Evolutionary conservation across 139 green algal species (phyloP).

Genomic region (Volvox africanus): DNA sequence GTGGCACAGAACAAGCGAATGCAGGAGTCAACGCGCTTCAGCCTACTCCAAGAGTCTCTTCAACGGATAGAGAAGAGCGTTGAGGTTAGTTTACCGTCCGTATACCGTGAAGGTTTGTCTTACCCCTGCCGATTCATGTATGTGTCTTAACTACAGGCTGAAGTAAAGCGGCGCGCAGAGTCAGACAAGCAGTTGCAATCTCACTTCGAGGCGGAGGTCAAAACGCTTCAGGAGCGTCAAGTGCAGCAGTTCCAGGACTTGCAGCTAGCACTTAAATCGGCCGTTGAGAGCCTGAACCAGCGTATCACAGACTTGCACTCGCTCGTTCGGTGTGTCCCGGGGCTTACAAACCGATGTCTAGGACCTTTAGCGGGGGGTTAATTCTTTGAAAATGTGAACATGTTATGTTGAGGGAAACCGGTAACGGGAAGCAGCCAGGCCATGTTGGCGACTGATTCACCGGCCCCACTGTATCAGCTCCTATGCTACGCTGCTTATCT

Average conservation of each 20-base stretch:
- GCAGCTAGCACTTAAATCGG: constrained; percentile 70
- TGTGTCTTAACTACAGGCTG: constrained; percentile 42
- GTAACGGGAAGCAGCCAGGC: too few species aligned
- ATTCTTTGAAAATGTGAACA: too few species aligned
- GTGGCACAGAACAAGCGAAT: constrained; percentile 66
- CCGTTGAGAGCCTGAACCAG: constrained; percentile 69
- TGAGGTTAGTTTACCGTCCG: constrained; percentile 59
- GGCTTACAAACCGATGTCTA: too few species aligned
- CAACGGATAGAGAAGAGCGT: constrained; percentile 77
- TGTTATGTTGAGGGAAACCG: too few species aligned
- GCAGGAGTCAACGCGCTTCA: constrained; percentile 63
- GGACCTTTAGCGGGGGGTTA: too few species aligned
- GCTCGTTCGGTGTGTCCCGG: constrained; percentile 59
- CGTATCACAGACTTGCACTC: constrained; percentile 71
- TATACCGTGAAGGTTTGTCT: not conserved
- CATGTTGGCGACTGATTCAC: too few species aligned
- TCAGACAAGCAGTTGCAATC: constrained; percentile 74
- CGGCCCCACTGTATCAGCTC: too few species aligned
- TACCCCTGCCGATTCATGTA: not conserved
- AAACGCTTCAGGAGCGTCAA: constrained; percentile 51
- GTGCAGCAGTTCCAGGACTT: constrained; percentile 63
- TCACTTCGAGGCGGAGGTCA: constrained; percentile 68
- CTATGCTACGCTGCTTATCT: too few species aligned
- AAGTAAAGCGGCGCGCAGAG: constrained; percentile 75
- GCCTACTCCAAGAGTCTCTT: constrained; percentile 71